Conservation (phyloP, 2,329 filamentous ascomycete genomes). For the Aspergillus thermomutatus region DNA sequence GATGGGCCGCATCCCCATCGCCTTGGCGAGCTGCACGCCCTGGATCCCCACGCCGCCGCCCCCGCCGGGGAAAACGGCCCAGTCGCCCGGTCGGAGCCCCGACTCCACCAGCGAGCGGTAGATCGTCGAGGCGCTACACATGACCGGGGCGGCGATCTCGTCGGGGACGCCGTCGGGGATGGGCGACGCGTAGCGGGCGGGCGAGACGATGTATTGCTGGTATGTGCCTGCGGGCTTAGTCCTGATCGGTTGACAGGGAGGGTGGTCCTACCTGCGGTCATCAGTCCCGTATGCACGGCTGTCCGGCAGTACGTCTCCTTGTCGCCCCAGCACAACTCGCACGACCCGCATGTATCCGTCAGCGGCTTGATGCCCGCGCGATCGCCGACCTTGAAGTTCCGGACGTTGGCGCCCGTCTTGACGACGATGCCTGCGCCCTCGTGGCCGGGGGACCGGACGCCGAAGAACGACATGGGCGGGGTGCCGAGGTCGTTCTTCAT, state of each 20-base stretch:
- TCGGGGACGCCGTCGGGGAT: conserved; percentile 57
- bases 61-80: conserved; percentile 42
- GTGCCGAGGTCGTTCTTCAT: conserved; percentile 54
- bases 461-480: conserved; percentile 45
- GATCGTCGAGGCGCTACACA: conserved; percentile 59
- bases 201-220: conserved; percentile 57
- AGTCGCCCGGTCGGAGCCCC: conserved; percentile 49
- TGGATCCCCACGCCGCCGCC: conserved; percentile 58
- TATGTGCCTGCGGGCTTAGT: conserved; percentile 53
- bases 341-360: conserved; percentile 50
- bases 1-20: conserved; percentile 56
- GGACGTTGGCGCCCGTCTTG: conserved; percentile 53
- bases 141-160: conserved; percentile 57
- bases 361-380: conserved; percentile 53
- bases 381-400: conserved; percentile 52
- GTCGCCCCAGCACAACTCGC: conserved; percentile 50
- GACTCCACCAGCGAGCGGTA: conserved; percentile 55
- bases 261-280: too few relatives aligned
- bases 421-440: conserved; percentile 59
- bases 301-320: conserved; percentile 48
- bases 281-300: conserved; percentile 38
- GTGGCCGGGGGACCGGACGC: conserved; percentile 50
- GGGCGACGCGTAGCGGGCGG: conserved; percentile 52
- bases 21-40: conserved; percentile 53
- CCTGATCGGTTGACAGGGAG: too few relatives aligned